phyloP scores from a whole-genome alignment of 306 rosid species.

The Betula pendula region DNA sequence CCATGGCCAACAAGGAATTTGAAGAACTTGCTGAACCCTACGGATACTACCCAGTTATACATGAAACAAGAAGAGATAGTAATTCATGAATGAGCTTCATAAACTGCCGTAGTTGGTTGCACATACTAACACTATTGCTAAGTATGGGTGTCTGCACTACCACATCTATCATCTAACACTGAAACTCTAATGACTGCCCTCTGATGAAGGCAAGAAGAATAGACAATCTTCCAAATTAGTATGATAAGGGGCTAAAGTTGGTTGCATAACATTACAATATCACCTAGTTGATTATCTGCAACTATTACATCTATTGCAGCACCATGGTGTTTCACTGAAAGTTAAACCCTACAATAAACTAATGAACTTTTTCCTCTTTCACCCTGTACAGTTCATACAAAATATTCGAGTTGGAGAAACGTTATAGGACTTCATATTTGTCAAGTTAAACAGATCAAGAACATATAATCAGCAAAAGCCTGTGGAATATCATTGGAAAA shows the following conservation, averaged over 20 bases:
- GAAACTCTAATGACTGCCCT: not conserved
- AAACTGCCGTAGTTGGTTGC: conserved; percentile 1
- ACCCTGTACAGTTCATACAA: not conserved
- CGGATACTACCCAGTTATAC: conserved; percentile 10
- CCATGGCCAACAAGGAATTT: conserved; percentile 15
- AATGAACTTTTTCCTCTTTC: not conserved
- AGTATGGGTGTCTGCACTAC: not conserved
- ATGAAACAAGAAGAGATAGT: conserved; percentile 10
- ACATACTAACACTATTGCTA: not conserved
- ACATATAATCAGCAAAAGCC: not conserved
- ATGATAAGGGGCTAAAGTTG: not conserved
- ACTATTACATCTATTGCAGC: not conserved
- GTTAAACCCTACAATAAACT: not conserved
- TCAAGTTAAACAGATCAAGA: not conserved
- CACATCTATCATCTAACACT: not conserved
- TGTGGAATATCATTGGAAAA: not conserved
- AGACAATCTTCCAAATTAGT: not conserved
- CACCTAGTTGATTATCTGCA: not conserved
- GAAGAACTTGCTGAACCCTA: not conserved
- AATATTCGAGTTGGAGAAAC: not conserved
- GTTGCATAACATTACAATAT: not conserved
- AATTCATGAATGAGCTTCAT: conserved; percentile 10
- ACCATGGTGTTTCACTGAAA: not conserved
- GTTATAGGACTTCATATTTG: not conserved
- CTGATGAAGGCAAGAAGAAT: not conserved